Evolutionary conservation across 2,329 filamentous ascomycete genomes (phyloP).

Genomic region (Pseudopithomyces chartarum): DNA sequence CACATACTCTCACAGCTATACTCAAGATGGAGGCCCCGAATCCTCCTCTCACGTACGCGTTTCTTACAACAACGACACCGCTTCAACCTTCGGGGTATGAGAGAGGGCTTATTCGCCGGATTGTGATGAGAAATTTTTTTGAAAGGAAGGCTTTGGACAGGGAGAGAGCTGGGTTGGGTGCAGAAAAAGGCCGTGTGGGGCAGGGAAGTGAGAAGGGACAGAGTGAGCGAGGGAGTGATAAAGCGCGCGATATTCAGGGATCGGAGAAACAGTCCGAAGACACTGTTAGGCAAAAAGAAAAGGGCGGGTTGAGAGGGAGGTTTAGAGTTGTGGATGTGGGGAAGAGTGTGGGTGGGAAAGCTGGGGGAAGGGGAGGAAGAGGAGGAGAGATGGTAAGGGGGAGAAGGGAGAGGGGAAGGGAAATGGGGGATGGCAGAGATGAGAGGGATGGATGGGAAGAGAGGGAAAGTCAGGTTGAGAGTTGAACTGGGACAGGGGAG

Average conservation of each 20-base stretch:
- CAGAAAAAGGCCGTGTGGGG: constrained; percentile 24
- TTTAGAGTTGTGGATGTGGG: too few species aligned
- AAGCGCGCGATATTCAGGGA: too few species aligned
- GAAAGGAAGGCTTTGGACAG: constrained; percentile 18
- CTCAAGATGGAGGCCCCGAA: too few species aligned
- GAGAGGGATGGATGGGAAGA: not conserved
- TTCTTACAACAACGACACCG: constrained; percentile 32
- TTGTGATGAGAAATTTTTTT: constrained; percentile 37
- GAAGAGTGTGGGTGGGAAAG: too few species aligned
- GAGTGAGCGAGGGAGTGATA: too few species aligned
- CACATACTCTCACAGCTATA: too few species aligned
- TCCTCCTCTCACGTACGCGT: constrained; percentile 34
- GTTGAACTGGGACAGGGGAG: constrained; percentile 18
- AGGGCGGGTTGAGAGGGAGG: too few species aligned
- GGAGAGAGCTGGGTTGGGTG: constrained; percentile 10
- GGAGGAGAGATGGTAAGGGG: too few species aligned
- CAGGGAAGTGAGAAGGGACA: too few species aligned
- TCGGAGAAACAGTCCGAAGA: constrained; percentile 2
- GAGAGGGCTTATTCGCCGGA: constrained; percentile 26
- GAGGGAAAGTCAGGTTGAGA: constrained; percentile 7
- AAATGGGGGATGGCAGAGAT: not conserved
- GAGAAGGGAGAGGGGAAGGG: not conserved
- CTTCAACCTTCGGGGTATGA: constrained; percentile 26
- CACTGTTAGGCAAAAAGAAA: not conserved
- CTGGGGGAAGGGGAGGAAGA: too few species aligned